A percentile compares a stretch with the other conserved stretches of the same genome.
These are phyloP conservation scores for Nakazawaea wickerhamii DNA, from an alignment of 805 yeast genomes.

Conservation along the genomic window DNA sequence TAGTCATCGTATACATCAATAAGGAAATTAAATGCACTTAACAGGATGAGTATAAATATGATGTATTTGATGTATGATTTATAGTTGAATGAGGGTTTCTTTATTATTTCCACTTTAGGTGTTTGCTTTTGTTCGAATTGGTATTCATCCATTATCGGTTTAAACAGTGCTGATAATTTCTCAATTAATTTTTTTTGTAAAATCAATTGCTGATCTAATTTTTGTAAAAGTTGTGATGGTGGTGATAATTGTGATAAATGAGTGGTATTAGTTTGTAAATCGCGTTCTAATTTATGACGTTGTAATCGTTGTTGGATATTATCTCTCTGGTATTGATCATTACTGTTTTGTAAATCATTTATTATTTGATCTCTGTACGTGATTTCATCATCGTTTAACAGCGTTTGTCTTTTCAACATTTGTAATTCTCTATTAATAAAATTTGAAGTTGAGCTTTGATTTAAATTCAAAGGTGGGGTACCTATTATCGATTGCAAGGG, in stretches of 20 bases:
- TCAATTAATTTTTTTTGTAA: not conserved
- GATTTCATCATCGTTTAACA: not conserved
- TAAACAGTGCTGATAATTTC: too few species aligned
- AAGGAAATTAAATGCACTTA: too few species aligned
- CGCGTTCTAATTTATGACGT: not conserved
- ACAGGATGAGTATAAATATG: too few species aligned
- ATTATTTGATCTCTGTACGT: not conserved
- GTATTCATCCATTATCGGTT: too few species aligned
- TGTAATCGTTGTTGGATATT: not conserved
- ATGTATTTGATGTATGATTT: too few species aligned
- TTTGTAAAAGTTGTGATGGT: not conserved
- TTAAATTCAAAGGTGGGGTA: conserved; percentile 4
- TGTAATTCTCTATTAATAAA: conserved; percentile 8
- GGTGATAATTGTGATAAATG: not conserved
- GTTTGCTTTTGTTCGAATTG: too few species aligned
- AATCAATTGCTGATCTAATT: conserved; percentile 1
- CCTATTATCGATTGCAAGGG: not conserved
- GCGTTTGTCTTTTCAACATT: not conserved
- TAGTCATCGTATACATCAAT: too few species aligned
- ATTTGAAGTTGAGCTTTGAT: conserved; percentile 2
- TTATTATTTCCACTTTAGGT: too few species aligned
- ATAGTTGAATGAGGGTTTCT: too few species aligned
- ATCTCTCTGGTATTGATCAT: not conserved
- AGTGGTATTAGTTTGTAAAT: not conserved
- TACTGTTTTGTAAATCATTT: not conserved